Evolutionary conservation across 2,329 filamentous ascomycete species (phyloP), one percentile per base, ranked within the genome.

Genomic region (Arthrinium puccinioides): DNA sequence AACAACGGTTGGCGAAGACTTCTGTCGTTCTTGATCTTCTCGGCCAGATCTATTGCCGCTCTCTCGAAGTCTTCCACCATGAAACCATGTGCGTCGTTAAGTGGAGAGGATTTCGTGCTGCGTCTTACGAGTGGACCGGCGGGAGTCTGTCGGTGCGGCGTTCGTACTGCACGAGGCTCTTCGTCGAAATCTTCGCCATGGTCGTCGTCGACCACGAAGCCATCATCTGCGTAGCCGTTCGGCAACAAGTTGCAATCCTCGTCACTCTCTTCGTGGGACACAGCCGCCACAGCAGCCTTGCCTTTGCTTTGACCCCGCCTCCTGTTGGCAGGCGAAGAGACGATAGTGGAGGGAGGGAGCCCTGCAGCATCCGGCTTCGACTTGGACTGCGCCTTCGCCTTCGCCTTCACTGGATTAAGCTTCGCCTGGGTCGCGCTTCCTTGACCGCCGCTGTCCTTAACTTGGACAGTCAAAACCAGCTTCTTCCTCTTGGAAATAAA

Each of bases 21-120:
- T 35, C 75, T 74, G 18, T 66, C 65, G 44, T 77, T 74, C 48
- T 82, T 73, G 18, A 89, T 65, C 2, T 69, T 63, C 48, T 80
- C 75, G 47, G 82, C 77, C 13, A 77, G 38, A 15, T 60, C 59
- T 49, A 74, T 79, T 1, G 82, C 85, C 31, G 76, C 69, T 1
- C 61, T 54, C 16, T 87, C 69, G 52, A 90, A 92, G 21, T 70
- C 63, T 16, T 72, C 62, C n/a, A 88, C 66, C 16, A 85, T 59
- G 38, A 75, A 70, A 32, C 70, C 67, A 49, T 88, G 83, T 16
- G 81, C 57, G 0, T 78, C 72, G 11, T 69, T 63, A 3, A 87
- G 57, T 14, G 54, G 48, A 9, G 59, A 56, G 44, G 83, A 64
- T 15, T 70, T 69, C 15, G 65, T 56, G 48, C 82, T 74, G 10